Evolutionary conservation across 305 asterid species (phyloP), one percentile per base, ranked within the genome.

Genomic region (Fraxinus baroniana): DNA sequence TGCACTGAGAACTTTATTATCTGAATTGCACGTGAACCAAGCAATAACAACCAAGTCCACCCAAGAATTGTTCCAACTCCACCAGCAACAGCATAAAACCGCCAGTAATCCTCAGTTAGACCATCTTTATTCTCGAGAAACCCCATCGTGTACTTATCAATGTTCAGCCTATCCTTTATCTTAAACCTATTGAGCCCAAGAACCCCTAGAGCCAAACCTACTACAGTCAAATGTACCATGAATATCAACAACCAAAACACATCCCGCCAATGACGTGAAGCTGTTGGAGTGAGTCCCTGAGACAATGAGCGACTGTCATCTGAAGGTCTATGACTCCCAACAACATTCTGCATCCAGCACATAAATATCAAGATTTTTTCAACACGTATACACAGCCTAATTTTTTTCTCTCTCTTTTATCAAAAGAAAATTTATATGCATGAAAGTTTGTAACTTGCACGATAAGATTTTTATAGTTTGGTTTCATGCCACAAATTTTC

Each of bases 41-140:
- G 95, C 55, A 96, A 85, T 80, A 95, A 86, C 89, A 94, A 85
- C 98, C 98, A 96, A 85, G 87, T 81, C 94, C 98, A 96, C 36
- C 98, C 98, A 76, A 94, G 85, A 84, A 89, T 70, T 7, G 95
- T 90, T 71, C 95, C 98, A 76, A 88, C 89, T 49, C 93, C 95
- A 74, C 93, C 97, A 81, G 97, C 97, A 71, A 91, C 85, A 39
- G 94, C 97, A 74, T 93, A 96, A 81, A 94, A 83, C 52, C 94
- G 95, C 98, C 98, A 96, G 85, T 87, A 94, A 78, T 96, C 98
- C 89, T 96, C 98, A 0, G 98, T 96, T 81, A 96, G 87, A 80
- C 98, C 97, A 68, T 89, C 88, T 81, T 91, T 91, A 78, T 92
- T 93, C 87, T 93, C 98, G 33, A 92, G 94, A 91, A 88, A 91